These are phyloP conservation scores for Bromus sterilis DNA, from an alignment of 176 grass and related monocot species.

Conservation along the genomic window DNA sequence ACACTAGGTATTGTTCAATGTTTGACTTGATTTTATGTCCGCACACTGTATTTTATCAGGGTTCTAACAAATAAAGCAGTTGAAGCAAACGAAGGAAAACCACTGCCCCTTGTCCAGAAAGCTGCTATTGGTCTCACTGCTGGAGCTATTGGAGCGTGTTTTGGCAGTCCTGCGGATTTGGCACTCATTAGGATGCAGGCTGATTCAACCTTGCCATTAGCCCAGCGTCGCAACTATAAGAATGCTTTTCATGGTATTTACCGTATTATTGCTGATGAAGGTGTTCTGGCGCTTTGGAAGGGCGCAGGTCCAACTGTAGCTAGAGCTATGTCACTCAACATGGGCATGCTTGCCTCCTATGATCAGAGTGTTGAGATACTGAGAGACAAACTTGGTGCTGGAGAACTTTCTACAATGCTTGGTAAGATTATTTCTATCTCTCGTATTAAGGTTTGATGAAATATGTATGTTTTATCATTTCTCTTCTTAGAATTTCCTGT, in stretches of 20 bases:
- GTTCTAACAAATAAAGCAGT: slow-evolving; percentile 94
- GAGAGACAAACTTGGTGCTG: slow-evolving; percentile 67
- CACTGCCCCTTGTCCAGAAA: slow-evolving; percentile 74
- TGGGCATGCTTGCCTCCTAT: slow-evolving; percentile 96
- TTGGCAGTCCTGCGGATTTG: slow-evolving; percentile 89
- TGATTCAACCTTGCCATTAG: slow-evolving; percentile 78
- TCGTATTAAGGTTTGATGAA: background rate
- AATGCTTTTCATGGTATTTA: slow-evolving; percentile 88
- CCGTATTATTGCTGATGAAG: slow-evolving; percentile 81
- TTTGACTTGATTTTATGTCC: background rate
- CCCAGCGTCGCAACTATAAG: slow-evolving; percentile 74
- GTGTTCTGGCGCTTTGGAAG: slow-evolving; percentile 86
- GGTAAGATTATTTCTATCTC: slow-evolving; percentile 37
- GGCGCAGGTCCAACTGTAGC: slow-evolving; percentile 90
- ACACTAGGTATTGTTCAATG: background rate
- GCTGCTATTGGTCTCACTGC: slow-evolving; percentile 81
- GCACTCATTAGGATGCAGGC: slow-evolving; percentile 93
- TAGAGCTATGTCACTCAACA: slow-evolving; percentile 88
- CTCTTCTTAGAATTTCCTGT: background rate
- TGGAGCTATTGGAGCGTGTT: slow-evolving; percentile 75
- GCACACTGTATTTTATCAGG: slow-evolving; percentile 27
- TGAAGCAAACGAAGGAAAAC: slow-evolving; percentile 90
- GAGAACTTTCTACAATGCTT: slow-evolving; percentile 73
- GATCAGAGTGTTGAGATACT: slow-evolving; percentile 89
- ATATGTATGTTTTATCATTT: background rate